phyloP scores from a whole-genome alignment of 768 basidiomycete genomes.

The Melanogaster broomeanus region DNA sequence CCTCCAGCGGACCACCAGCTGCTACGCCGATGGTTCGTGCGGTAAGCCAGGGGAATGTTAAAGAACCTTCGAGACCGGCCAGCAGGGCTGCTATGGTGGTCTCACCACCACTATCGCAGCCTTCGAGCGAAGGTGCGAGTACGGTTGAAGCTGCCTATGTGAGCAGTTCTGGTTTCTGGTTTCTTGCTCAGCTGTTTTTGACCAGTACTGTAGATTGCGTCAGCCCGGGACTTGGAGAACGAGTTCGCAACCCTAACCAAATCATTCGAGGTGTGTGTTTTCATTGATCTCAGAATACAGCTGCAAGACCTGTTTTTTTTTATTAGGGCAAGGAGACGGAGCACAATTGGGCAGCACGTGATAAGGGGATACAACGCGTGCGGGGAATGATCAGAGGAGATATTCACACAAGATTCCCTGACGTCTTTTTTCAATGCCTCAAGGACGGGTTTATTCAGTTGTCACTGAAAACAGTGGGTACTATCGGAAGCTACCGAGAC shows the following conservation, averaged over 20 bases:
- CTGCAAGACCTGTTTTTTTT: slow-evolving; percentile 5
- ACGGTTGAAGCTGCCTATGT: slow-evolving; percentile 73
- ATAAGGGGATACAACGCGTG: slow-evolving; percentile 73
- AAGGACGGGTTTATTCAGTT: slow-evolving; percentile 80
- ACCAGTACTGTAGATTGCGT: slow-evolving; percentile 63
- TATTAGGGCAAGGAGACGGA: slow-evolving; percentile 94
- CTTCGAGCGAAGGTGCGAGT: slow-evolving; percentile 39
- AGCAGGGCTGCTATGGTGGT: slow-evolving; percentile 57
- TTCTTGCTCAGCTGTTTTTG: background rate
- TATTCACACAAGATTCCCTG: slow-evolving; percentile 70
- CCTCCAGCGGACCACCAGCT: slow-evolving; percentile 22
- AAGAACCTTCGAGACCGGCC: slow-evolving; percentile 53
- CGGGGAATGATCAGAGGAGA: slow-evolving; percentile 91
- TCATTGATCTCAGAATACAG: background rate
- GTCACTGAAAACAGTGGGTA: slow-evolving; percentile 80
- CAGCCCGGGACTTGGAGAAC: slow-evolving; percentile 77
- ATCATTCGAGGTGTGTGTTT: slow-evolving; percentile 68
- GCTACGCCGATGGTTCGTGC: slow-evolving; percentile 41
- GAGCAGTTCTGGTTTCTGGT: slow-evolving; percentile 28
- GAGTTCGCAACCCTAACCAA: slow-evolving; percentile 83
- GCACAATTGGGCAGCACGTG: slow-evolving; percentile 90
- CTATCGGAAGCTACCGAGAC: background rate
- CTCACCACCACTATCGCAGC: slow-evolving; percentile 44
- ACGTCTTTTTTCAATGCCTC: slow-evolving; percentile 72
- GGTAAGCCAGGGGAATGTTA: slow-evolving; percentile 50